Evolutionary conservation across 352 stramenopile species (phyloP), one percentile per base, ranked within the genome.

Genomic region (Saprolegnia diclina): DNA sequence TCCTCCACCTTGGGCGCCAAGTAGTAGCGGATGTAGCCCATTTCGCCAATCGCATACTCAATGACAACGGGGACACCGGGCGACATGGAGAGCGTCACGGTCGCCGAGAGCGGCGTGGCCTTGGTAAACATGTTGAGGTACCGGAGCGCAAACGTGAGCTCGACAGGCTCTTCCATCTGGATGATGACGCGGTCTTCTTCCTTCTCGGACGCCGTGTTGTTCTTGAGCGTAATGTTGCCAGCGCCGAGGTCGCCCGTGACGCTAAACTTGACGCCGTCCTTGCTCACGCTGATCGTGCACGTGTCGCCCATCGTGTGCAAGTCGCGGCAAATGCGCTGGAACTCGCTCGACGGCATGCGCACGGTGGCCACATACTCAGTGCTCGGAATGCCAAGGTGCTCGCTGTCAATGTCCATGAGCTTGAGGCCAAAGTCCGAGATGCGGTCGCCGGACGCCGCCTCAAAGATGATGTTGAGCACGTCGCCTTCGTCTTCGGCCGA

Each of bases 51-150:
- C 32, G 92, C 92, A 84, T 99, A 99, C 82, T 99, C 97, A 22
- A 99, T 91, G 32, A 99, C 94, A 38, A 99, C 84, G 1, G 97
- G 97, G 57, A 99, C 97, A 50, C 98, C 96, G 9, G 95, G 94
- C 50, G 89, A 98, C 93, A 99, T 98, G 71, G 85, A 98, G 52
- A 99, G 84, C 76, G 97, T 97, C 57, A 99, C 97, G 44, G 79
- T 96, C 46, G 91, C 78, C 53, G 88, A 96, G 67, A 99, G 85
- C 38, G 88, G 90, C 57, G 97, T 99, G 40, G 97, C 97, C 87
- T 99, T 99, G 62, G 97, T 98, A 76, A 99, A 99, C 80, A 99
- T 98, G 82, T 98, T 98, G 77, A 99, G 89, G 89, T 99, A 99
- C 63, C 97, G 92, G 53, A 99, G 83, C 50, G 97, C 97, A 79